Base-by-base conservation (phyloP, 768 basidiomycete species). In the Leccinellum luteum region DNA sequence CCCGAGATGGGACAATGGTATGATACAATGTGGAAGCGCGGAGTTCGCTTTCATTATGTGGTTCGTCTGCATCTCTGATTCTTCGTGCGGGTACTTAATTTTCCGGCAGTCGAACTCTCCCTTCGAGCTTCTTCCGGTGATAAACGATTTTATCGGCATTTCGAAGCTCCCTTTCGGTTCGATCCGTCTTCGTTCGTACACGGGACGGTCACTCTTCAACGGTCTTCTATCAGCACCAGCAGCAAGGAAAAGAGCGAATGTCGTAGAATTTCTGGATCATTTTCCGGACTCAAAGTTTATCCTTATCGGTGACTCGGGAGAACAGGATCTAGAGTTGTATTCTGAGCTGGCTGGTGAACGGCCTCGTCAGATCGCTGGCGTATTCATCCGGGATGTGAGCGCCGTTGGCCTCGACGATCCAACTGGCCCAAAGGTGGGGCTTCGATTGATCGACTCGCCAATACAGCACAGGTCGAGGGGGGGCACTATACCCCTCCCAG, bases 291-390 rank as follows among this genome's bases (percentile, higher is more conserved):
- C 90, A 1, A 76, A 73, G 38, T 97, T 98, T 73, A 72, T 98
- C 66, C 82, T 95, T 50, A 78, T 98, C 41, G 96, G 96, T 7
- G 96, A 98, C 70, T 85, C 87, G 0, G 96, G 95, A 32, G 96
- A 98, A 68, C 95, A 97, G 63, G 96, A 98, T 73, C 74, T 98
- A 45, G 94, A 98, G 71, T 78, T 98, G 2, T 98, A 98, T 69
- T 78, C 87, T 14, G 78, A 84, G 3, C 68, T 96, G 17, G 93
- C 96, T 1, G 71, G 75, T 17, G 86, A 91, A 55, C 77, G 85
- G 12, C 84, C 88, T 0, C 62, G 75, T 4, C 90, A 91, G 66
- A 80, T 98, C 35, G 74, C 87, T 4, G 92, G 79, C 3, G 83
- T 98, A 34, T 92, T 92, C 73, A 85, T 98, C 44, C 82, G 96